These are phyloP conservation scores for Pholiota microspora DNA, from an alignment of 768 basidiomycete species.

Conservation along the genomic window DNA sequence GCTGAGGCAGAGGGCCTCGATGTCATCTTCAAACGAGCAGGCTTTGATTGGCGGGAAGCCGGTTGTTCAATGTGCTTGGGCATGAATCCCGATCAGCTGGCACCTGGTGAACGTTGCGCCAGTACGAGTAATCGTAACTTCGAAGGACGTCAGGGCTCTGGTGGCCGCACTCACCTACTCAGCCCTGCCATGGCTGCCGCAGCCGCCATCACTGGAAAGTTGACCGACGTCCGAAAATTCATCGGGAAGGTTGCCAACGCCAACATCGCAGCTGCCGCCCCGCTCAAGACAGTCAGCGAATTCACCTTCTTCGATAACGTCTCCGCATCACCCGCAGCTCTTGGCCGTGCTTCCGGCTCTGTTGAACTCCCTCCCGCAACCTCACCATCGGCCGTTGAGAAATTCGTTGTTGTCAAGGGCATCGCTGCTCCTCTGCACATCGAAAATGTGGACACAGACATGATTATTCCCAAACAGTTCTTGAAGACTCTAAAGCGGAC, in stretches of 20 bases:
- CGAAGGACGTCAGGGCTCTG: slow-evolving; percentile 85
- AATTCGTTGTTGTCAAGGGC: slow-evolving; percentile 71
- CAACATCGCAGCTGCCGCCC: slow-evolving; percentile 41
- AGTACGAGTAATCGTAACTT: slow-evolving; percentile 94
- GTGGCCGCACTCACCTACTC: slow-evolving; percentile 86
- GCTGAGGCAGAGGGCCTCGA: slow-evolving; percentile 90
- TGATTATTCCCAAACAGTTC: slow-evolving; percentile 94
- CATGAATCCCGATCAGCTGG: slow-evolving; percentile 92
- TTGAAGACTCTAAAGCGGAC: slow-evolving; percentile 90
- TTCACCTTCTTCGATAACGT: slow-evolving; percentile 79
- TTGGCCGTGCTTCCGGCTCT: slow-evolving; percentile 30
- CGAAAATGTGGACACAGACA: slow-evolving; percentile 88
- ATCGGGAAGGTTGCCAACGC: slow-evolving; percentile 46
- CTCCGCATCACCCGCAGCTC: slow-evolving; percentile 52
- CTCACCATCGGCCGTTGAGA: slow-evolving; percentile 48
- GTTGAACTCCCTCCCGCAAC: slow-evolving; percentile 38
- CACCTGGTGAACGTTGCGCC: slow-evolving; percentile 81
- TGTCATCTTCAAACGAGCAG: slow-evolving; percentile 82
- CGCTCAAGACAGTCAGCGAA: slow-evolving; percentile 68
- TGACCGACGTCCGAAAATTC: slow-evolving; percentile 83
- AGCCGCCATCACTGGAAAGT: slow-evolving; percentile 80
- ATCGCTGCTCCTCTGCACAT: slow-evolving; percentile 79
- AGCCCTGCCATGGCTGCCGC: slow-evolving; percentile 93
- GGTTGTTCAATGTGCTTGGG: slow-evolving; percentile 96
- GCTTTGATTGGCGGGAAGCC: slow-evolving; percentile 94